Evolutionary conservation across 805 yeast species (phyloP), one percentile per base, ranked within the genome.

Genomic region (Kockiozyma suomiensis): DNA sequence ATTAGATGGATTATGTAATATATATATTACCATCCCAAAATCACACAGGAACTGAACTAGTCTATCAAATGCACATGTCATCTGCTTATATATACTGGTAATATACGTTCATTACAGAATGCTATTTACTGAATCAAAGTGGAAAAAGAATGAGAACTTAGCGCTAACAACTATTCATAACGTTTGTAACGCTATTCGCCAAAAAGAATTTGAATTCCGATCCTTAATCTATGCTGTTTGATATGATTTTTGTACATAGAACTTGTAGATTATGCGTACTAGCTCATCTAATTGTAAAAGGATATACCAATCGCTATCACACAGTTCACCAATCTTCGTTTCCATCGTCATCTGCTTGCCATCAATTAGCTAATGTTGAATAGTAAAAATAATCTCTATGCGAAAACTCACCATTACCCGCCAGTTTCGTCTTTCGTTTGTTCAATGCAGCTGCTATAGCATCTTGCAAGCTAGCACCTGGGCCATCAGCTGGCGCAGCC

Each of bases 401-500:
- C 12, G 6, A 21, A 28, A 21, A 49, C 66, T 54, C 47, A 64
- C 67, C 65, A 49, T 90, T 85, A 19, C 80, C 83, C 1, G 88
- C 81, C 6, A 93, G 96, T 72, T 90, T 90, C 21, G 82, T 84
- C 74, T 93, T 93, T 70, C 97, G 82, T 58, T 84, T 82, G 68
- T 81, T 88, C 66, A 93, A 79, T 2, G 97, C 98, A 17, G 88
- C 88, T 8, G 96, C 90, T 54, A 91, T 76, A 0, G 97, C 97
- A 73, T 89, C 96, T 1, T 96, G 97, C 59, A 91, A 75, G 13
- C 83, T 79, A 1, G 84, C 87, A 0, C 87, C 83, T 49, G 81
- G 84, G 2, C 82, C 85, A 12, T 77, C 75, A 3, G 75, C 78
- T n/a, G 74, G 74, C 13, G 78, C 69, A 8, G 78, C 70, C n/a